Evolutionary conservation across 2,329 filamentous ascomycete genomes (phyloP).

Genomic region (Xylariales sp.): DNA sequence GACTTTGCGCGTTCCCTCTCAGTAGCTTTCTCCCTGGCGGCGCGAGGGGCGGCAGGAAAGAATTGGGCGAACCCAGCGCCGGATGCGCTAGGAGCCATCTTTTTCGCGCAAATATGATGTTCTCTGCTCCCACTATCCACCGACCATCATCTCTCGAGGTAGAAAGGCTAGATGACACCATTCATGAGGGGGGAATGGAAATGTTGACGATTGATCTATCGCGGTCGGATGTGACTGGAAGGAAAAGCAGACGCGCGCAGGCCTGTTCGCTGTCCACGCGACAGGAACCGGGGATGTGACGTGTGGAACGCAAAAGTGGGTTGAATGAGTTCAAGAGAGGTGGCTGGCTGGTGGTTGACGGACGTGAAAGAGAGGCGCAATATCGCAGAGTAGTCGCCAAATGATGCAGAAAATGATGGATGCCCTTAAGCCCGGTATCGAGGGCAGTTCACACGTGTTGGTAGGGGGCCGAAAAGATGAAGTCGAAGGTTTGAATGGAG

Average conservation of each 20-base stretch:
- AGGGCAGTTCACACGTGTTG: background rate
- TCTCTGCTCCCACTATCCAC: constrained; percentile 47
- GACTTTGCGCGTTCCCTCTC: constrained; percentile 58
- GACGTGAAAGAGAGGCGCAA: constrained; percentile 9
- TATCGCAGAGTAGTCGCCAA: constrained; percentile 8
- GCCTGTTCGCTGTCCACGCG: constrained; percentile 28
- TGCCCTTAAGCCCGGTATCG: background rate
- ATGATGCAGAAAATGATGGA: constrained; percentile 6
- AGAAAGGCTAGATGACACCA: constrained; percentile 28
- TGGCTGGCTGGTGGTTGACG: constrained; percentile 10
- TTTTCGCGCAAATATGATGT: constrained; percentile 50
- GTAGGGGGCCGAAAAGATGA: constrained; percentile 13
- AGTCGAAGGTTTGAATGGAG: constrained; percentile 6
- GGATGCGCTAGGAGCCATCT: constrained; percentile 55
- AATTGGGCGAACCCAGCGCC: constrained; percentile 84
- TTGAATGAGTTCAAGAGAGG: constrained; percentile 14
- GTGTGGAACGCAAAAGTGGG: constrained; percentile 23
- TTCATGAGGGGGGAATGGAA: constrained; percentile 27
- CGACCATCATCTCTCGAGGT: constrained; percentile 51
- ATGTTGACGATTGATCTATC: constrained; percentile 7
- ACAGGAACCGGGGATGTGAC: constrained; percentile 27
- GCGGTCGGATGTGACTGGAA: constrained; percentile 10
- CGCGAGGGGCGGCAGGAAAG: constrained; percentile 73
- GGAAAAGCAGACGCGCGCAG: constrained; percentile 21
- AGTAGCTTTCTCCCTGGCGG: constrained; percentile 53